Conservation (phyloP, 441 rosid species). For the Jatropha multifida region DNA sequence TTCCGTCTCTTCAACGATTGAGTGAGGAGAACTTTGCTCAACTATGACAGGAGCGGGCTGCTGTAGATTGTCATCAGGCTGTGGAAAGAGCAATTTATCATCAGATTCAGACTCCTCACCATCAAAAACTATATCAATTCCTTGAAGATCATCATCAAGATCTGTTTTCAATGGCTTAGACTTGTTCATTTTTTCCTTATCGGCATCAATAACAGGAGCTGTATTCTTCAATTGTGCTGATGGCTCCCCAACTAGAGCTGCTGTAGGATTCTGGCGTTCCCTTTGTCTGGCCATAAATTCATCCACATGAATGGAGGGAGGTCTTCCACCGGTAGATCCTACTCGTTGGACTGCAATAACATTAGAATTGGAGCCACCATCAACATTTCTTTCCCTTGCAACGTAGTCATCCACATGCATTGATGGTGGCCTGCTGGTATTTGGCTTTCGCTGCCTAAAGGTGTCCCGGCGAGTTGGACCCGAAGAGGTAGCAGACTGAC, state of each 20-base stretch:
- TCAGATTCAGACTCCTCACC: constrained; percentile 94
- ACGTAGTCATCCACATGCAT: constrained; percentile 99
- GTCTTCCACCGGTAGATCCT: constrained; percentile 93
- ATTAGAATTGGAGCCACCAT: constrained; percentile 69
- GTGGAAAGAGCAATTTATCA: constrained; percentile 88
- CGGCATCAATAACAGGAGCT: constrained; percentile 43
- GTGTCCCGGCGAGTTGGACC: constrained; percentile 82
- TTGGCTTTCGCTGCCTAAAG: constrained; percentile 94
- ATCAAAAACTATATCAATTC: constrained; percentile 92
- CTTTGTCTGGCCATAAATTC: constrained; percentile 98
- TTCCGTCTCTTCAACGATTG: constrained; percentile 93
- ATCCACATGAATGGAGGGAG: constrained; percentile 99
- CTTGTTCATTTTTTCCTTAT: constrained; percentile 56
- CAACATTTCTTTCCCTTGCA: constrained; percentile 92
- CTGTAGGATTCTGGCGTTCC: constrained; percentile 75
- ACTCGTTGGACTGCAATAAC: constrained; percentile 74
- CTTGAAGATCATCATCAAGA: constrained; percentile 94
- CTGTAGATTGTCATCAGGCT: constrained; percentile 82
- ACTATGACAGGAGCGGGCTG: constrained; percentile 71
- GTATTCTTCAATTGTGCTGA: constrained; percentile 53
- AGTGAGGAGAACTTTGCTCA: constrained; percentile 85
- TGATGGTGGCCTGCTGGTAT: constrained; percentile 98
- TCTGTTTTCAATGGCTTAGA: constrained; percentile 81
- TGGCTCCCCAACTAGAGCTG: constrained; percentile 71
- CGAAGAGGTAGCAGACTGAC: constrained; percentile 60